Conservation (phyloP, 495 filamentous ascomycete species). For the Penicillium lividum region DNA sequence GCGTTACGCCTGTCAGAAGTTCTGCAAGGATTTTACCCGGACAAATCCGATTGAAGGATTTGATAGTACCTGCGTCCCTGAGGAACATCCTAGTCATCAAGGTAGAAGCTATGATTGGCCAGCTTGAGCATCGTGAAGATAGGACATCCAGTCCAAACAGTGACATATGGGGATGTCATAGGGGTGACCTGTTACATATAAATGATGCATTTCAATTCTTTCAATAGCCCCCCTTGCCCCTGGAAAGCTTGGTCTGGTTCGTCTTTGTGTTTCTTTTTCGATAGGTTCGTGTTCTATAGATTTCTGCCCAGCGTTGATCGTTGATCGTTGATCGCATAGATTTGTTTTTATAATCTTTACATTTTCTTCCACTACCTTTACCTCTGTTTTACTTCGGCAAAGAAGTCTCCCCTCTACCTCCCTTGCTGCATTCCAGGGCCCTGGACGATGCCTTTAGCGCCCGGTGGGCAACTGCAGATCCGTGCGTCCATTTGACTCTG, state of each 20-base stretch:
- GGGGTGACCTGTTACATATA: constrained; percentile 6
- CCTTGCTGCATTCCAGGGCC: constrained; percentile 25
- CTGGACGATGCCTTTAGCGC: constrained; percentile 24
- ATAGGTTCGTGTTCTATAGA: neutral
- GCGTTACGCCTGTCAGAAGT: constrained; percentile 27
- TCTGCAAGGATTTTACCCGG: constrained; percentile 13
- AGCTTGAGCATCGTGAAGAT: constrained; percentile 11
- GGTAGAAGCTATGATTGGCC: constrained; percentile 23
- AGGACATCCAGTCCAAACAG: constrained; percentile 14
- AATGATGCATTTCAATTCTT: constrained; percentile 8
- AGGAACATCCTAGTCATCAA: constrained; percentile 19
- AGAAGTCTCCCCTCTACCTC: neutral
- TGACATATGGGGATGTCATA: constrained; percentile 1
- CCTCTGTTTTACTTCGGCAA: neutral
- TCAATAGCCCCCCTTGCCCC: constrained; percentile 11
- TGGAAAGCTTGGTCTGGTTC: constrained; percentile 11
- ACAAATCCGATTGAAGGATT: constrained; percentile 15
- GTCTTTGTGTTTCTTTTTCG: neutral
- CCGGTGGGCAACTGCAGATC: constrained; percentile 15
- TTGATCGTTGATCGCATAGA: constrained; percentile 8
- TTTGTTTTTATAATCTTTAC: neutral
- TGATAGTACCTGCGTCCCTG: constrained; percentile 7
- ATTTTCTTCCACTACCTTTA: neutral
- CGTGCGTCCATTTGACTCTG: constrained; percentile 1
- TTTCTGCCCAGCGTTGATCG: neutral